Base-by-base conservation (phyloP, 2,329 filamentous ascomycete species). In the Penicillium sp. region DNA sequence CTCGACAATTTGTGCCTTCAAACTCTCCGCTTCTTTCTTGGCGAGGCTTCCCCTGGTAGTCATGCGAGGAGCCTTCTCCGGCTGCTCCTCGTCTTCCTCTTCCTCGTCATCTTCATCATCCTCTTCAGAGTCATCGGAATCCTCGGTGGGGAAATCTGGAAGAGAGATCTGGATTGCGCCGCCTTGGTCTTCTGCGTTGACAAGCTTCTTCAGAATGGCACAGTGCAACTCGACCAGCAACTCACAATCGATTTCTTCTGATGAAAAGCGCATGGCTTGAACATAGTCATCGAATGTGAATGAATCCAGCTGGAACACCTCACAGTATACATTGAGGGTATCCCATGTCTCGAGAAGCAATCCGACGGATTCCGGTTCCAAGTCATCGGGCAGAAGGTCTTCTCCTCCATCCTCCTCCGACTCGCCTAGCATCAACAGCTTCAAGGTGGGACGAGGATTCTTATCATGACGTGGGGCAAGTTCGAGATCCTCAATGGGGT, bases 281-380 rank as follows among this genome's bases (percentile, higher is more conserved):
- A 96, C 82, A 68, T 93, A 98, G 73, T 99, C 95, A 72, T 99
- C 95, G 68, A 98, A 96, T 0, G 93, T 98, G 71, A 99, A 99
- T 0, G 93, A 98, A 74, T 99, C 95, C 26, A 99, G 82, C 68
- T 91, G 86, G 70, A 96, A 96, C 19, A 97, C 89, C 68, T 96
- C 91, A 70, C 92, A 96, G 71, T 97, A 97, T n/a, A 99, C 93
- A 68, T 97, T 99, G 33, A 99, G 82, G 0, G 93, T 97, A 67
- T 97, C 92, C 95, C 95, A 99, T 0, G 90, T 91, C 75, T 97
- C 93, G 24, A 99, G 78, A 16, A 98, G 79, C 2, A 87, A 83
- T 0, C 93, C 92, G n/a, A 97, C 85, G 3, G 91, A 93, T 66
- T 89, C 87, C 86, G 93, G 95, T 21, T 87, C 78, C 53, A 98